Evolutionary conservation across 2,329 filamentous ascomycete species (phyloP).

Genomic region (Rhynchosporium secalis): DNA sequence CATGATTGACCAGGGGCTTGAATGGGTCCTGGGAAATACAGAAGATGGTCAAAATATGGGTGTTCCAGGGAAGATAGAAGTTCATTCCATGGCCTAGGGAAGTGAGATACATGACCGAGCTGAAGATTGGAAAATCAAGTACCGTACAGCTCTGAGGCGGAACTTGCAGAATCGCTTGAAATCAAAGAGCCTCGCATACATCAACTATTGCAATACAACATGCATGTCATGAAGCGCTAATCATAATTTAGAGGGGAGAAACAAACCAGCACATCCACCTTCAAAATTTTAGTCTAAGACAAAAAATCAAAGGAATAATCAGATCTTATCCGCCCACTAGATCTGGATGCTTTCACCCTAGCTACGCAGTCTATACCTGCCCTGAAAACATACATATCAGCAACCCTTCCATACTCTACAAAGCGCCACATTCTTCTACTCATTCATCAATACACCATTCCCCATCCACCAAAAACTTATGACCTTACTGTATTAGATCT

Average conservation of each 20-base stretch:
- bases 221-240: too few species aligned
- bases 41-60: not conserved
- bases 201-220: too few species aligned
- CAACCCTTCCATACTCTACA: constrained; percentile 7
- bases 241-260: not conserved
- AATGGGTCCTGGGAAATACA: not conserved
- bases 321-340: not conserved
- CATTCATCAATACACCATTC: constrained; percentile 18
- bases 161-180: constrained; percentile 35
- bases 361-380: constrained; percentile 7
- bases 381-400: constrained; percentile 10
- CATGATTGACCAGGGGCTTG: not conserved
- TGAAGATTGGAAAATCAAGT: constrained; percentile 42
- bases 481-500: constrained; percentile 44
- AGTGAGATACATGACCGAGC: constrained; percentile 18
- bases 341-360: not conserved
- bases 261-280: not conserved
- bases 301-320: not conserved
- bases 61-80: constrained; percentile 21
- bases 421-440: constrained; percentile 15
- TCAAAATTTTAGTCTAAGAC: constrained; percentile 1
- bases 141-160: constrained; percentile 33
- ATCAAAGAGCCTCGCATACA: constrained; percentile 38
- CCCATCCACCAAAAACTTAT: constrained; percentile 36
- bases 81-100: constrained; percentile 25